Evolutionary conservation across 2,329 filamentous ascomycete species (phyloP).

Genomic region (Zalaria sp.): DNA sequence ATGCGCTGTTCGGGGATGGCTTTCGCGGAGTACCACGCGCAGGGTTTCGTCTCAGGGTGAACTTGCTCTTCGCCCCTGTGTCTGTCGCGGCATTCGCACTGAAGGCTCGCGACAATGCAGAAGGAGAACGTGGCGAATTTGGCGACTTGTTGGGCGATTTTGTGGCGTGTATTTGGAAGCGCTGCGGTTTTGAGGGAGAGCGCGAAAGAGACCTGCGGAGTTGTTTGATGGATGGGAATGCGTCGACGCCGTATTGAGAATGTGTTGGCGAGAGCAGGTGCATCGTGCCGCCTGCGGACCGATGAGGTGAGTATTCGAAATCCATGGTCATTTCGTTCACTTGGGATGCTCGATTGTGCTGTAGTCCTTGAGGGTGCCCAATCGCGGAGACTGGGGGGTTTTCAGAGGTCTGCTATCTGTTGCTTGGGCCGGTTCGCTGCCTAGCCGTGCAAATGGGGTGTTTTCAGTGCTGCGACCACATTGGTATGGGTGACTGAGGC

Average conservation of each 20-base stretch:
- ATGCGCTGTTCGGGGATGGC: constrained; percentile 49
- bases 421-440: neutral
- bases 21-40: constrained; percentile 47
- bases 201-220: constrained; percentile 77
- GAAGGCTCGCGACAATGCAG: constrained; percentile 16
- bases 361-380: neutral
- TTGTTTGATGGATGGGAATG: constrained; percentile 67
- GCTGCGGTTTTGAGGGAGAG: constrained; percentile 71
- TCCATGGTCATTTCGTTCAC: constrained; percentile 21
- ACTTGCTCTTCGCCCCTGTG: constrained; percentile 34
- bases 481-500: too few species aligned
- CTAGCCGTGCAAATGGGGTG: too few species aligned
- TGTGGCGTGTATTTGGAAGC: constrained; percentile 50
- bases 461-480: too few species aligned
- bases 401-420: neutral
- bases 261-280: constrained; percentile 72
- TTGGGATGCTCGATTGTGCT: neutral
- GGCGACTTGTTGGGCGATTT: constrained; percentile 27
- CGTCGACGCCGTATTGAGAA: constrained; percentile 53
- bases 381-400: neutral
- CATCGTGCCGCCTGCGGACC: constrained; percentile 55
- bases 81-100: constrained; percentile 6
- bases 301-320: constrained; percentile 35
- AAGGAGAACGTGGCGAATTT: constrained; percentile 26
- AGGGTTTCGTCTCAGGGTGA: constrained; percentile 28